A percentile compares a stretch with the other conserved stretches of the same genome.
phyloP scores from a whole-genome alignment of 139 green algal species.

The Chlamydomonas schloesseri region DNA sequence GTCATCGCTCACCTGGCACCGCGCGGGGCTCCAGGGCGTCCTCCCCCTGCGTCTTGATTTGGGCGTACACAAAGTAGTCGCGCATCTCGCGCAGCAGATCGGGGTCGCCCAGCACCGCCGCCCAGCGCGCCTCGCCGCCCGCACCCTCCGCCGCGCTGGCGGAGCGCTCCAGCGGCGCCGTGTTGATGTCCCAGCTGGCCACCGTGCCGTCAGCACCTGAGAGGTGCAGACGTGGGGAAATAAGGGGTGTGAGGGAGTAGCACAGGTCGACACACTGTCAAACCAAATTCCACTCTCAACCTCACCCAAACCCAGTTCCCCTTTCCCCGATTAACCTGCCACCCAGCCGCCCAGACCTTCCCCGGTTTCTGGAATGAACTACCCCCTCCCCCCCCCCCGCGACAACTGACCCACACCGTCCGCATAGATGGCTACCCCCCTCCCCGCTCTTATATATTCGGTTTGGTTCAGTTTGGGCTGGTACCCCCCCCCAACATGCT shows the following conservation, averaged over 20 bases:
- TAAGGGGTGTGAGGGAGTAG: background rate
- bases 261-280: too few species aligned
- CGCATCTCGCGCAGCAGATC: slow-evolving; percentile 70
- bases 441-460: too few species aligned
- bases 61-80: slow-evolving; percentile 80
- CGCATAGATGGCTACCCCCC: too few species aligned
- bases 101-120: slow-evolving; percentile 58
- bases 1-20: slow-evolving; percentile 47
- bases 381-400: too few species aligned
- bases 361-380: too few species aligned
- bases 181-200: slow-evolving; percentile 72
- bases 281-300: too few species aligned
- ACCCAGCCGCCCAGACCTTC: too few species aligned
- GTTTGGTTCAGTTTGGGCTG: too few species aligned
- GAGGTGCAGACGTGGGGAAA: background rate
- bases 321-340: too few species aligned
- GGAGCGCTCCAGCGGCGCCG: slow-evolving; percentile 41
- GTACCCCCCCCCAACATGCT: too few species aligned
- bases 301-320: too few species aligned
- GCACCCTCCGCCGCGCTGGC: slow-evolving; percentile 12
- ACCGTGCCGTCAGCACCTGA: slow-evolving; percentile 67
- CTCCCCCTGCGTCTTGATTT: slow-evolving; percentile 69
- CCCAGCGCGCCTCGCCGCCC: slow-evolving; percentile 49
- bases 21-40: slow-evolving; percentile 51
- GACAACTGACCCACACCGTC: too few species aligned